Conservation (phyloP, 1,139 yeast genomes). For the Protomyces inundatus region DNA sequence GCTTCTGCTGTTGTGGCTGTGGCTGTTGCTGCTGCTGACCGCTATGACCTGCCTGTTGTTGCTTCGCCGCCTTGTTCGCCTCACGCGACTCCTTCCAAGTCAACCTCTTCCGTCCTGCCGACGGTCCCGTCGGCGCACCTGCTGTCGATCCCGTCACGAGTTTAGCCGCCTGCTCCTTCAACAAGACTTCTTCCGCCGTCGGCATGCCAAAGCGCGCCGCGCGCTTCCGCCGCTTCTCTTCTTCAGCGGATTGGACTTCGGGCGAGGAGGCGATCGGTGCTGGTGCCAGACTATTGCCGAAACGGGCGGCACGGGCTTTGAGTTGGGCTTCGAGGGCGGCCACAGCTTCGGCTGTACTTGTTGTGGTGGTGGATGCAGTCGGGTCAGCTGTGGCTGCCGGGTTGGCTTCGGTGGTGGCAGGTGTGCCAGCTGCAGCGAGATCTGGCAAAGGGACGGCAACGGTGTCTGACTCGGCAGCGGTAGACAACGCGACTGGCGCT, state of each 20-base stretch:
- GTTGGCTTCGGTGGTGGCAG: background rate
- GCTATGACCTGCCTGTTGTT: background rate
- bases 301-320: constrained; percentile 10
- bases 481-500: too few species aligned
- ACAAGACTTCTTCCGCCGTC: background rate
- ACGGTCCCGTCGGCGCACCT: background rate
- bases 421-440: background rate
- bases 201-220: constrained; percentile 15
- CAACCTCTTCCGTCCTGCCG: background rate
- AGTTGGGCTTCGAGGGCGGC: constrained; percentile 6
- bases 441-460: background rate
- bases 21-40: background rate
- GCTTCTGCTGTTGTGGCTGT: background rate
- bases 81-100: background rate
- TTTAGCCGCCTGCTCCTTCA: background rate
- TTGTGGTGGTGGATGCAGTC: background rate
- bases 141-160: background rate
- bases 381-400: background rate
- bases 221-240: constrained; percentile 11
- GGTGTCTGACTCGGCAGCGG: too few species aligned
- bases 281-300: background rate
- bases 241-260: background rate
- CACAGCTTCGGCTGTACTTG: background rate
- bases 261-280: background rate
- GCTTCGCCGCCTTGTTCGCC: background rate